These are phyloP conservation scores for Galerina marginata DNA, from an alignment of 768 basidiomycete genomes.

Conservation along the genomic window DNA sequence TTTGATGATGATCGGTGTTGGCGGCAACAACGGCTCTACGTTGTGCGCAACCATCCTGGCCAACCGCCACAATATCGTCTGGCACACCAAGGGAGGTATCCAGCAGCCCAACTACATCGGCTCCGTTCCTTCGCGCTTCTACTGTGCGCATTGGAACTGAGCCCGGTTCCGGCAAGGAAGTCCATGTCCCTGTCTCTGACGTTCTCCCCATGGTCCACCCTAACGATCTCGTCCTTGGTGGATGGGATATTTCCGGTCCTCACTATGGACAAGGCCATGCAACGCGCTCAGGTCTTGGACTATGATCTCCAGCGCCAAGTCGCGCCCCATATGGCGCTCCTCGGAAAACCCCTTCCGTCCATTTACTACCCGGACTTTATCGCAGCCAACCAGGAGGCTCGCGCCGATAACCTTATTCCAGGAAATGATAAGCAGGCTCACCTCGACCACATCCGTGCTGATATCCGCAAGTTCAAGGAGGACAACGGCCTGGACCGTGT, in stretches of 20 bases:
- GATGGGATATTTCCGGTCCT: slow-evolving; percentile 94
- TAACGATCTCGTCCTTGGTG: slow-evolving; percentile 95
- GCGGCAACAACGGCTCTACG: slow-evolving; percentile 97
- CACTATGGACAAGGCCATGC: slow-evolving; percentile 90
- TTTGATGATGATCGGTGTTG: slow-evolving; percentile 95
- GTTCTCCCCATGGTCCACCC: slow-evolving; percentile 98
- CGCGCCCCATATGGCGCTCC: slow-evolving; percentile 78
- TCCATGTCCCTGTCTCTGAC: slow-evolving; percentile 90
- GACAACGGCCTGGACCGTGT: slow-evolving; percentile 84
- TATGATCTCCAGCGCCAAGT: slow-evolving; percentile 98
- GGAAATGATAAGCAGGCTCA: slow-evolving; percentile 89
- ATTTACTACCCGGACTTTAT: slow-evolving; percentile 99
- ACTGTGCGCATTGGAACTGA: slow-evolving; percentile 92
- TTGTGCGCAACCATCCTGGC: slow-evolving; percentile 94
- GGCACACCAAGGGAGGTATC: slow-evolving; percentile 91
- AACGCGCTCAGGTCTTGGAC: slow-evolving; percentile 90
- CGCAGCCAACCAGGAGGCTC: slow-evolving; percentile 95
- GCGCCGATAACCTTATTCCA: slow-evolving; percentile 91
- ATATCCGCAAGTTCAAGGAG: slow-evolving; percentile 92
- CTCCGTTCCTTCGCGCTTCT: slow-evolving; percentile 92
- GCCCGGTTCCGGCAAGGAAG: slow-evolving; percentile 79
- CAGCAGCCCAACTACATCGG: slow-evolving; percentile 99
- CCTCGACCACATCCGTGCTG: slow-evolving; percentile 89
- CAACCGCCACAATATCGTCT: slow-evolving; percentile 92
- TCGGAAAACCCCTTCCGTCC: slow-evolving; percentile 87